These are phyloP conservation scores for Fusarium sublunatum DNA, from an alignment of 2,329 filamentous ascomycete genomes.

Conservation along the genomic window DNA sequence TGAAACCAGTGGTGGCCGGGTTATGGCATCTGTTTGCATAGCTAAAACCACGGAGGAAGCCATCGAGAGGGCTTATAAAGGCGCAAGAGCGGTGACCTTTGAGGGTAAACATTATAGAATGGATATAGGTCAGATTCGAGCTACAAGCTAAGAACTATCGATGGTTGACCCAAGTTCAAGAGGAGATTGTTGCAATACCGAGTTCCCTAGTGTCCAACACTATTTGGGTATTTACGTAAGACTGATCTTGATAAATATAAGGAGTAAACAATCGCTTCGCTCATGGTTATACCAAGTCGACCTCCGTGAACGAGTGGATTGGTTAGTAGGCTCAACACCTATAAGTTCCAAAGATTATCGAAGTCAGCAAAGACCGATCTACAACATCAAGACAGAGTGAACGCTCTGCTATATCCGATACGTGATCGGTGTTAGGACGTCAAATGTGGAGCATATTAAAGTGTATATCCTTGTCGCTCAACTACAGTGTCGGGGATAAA, in stretches of 20 bases:
- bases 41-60: not conserved
- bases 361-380: too few species aligned
- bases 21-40: not conserved
- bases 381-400: too few species aligned
- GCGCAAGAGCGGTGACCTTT: not conserved
- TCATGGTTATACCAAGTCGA: too few species aligned
- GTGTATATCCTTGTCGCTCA: not conserved
- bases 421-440: slow-evolving; percentile 17
- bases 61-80: not conserved
- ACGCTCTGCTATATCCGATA: slow-evolving; percentile 23
- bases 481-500: slow-evolving; percentile 13
- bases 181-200: too few species aligned
- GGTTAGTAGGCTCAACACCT: too few species aligned
- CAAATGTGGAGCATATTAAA: not conserved
- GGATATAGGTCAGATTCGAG: not conserved
- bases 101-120: not conserved
- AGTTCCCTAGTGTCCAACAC: too few species aligned
- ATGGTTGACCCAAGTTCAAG: too few species aligned
- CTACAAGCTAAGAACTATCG: not conserved
- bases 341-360: too few species aligned
- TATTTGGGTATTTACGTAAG: too few species aligned
- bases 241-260: too few species aligned
- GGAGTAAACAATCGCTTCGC: too few species aligned
- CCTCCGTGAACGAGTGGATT: too few species aligned
- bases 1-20: not conserved